Conservation (phyloP, 148 eudicot genomes). For the Camellia japonica region DNA sequence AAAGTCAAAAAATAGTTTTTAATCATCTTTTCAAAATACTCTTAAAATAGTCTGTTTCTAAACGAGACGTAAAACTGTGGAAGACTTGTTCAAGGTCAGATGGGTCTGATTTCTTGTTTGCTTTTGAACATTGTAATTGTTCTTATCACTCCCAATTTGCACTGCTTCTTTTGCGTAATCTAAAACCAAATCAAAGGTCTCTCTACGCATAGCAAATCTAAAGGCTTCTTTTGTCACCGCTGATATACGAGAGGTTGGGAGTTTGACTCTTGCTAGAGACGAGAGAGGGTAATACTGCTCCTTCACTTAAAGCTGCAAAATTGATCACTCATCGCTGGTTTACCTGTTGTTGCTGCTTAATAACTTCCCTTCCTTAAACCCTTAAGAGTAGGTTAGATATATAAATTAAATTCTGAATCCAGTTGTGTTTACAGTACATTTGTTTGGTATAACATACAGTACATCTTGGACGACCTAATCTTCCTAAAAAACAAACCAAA, state of each 20-base stretch:
- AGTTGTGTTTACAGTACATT: neutral
- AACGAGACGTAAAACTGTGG: neutral
- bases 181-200: neutral
- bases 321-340: no score
- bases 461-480: neutral
- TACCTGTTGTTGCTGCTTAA: neutral
- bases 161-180: neutral
- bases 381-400: no score
- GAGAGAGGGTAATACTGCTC: neutral
- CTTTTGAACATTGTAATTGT: neutral
- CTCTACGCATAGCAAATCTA: neutral
- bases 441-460: neutral
- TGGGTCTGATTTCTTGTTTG: neutral
- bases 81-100: no score
- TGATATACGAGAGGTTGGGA: neutral
- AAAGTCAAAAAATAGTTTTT: no score
- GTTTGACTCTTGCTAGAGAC: no score
- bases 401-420: neutral
- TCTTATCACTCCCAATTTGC: no score
- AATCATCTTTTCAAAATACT: no score
- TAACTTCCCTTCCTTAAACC: neutral
- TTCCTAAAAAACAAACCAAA: neutral
- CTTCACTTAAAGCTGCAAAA: no score
- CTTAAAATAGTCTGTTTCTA: no score
- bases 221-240: neutral